phyloP scores from a whole-genome alignment of 2,329 filamentous ascomycete species.

The Corniculantispora saksenae region DNA sequence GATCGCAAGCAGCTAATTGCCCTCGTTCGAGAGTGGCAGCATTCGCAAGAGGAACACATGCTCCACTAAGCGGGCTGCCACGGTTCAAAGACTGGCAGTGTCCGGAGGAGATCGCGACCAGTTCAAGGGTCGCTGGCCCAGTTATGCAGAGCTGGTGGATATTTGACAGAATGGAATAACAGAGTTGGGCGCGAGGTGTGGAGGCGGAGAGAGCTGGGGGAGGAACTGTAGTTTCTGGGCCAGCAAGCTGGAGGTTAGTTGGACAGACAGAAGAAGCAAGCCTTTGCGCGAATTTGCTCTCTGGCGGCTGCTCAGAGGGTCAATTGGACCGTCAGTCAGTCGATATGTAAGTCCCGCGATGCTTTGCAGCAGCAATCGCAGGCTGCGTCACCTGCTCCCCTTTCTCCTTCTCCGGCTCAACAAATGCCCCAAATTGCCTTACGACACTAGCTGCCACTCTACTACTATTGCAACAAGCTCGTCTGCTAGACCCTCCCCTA shows the following conservation, averaged over 20 bases:
- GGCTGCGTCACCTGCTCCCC: background rate
- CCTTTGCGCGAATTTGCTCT: background rate
- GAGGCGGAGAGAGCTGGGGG: conserved; percentile 11
- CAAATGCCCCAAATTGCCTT: conserved; percentile 1
- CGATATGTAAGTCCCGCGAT: background rate
- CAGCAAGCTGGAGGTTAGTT: background rate
- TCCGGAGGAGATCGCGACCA: conserved; percentile 14
- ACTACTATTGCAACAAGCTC: background rate
- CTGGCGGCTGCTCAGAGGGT: background rate
- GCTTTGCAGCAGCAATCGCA: background rate
- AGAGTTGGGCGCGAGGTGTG: background rate
- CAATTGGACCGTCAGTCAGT: no score
- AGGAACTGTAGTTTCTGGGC: background rate
- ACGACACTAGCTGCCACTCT: background rate
- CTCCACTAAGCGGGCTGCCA: conserved; percentile 15
- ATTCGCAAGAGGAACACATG: background rate
- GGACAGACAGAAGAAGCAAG: background rate
- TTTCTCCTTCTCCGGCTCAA: background rate
- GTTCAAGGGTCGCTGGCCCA: conserved; percentile 4
- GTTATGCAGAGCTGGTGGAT: background rate
- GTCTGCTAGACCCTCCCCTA: conserved; percentile 8
- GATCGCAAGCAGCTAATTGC: conserved; percentile 4
- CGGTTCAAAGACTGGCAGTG: conserved; percentile 11
- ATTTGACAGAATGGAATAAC: background rate
- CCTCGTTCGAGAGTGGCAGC: background rate